Base-by-base conservation (phyloP, 1,284 basidiomycete species). In the Lentinula novae-zelandiae region DNA sequence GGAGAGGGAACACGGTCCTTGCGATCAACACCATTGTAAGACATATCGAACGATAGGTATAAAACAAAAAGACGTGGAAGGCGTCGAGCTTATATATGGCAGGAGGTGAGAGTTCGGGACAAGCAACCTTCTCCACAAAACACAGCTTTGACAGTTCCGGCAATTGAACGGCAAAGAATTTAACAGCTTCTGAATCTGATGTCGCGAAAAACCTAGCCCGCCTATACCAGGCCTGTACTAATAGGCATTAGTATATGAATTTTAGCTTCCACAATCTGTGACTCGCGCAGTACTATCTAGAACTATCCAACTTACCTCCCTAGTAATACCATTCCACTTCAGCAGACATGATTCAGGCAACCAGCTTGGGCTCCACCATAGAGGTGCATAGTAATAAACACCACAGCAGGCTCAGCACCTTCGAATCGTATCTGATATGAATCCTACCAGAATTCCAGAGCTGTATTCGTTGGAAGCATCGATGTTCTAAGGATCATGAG, bases 1-100 rank as follows among this genome's bases (percentile, higher is more conserved):
- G 79, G 77, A 52, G 82, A 84, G 12, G 77, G 75, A 34, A 72
- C 64, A 60, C 79, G 82, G 61, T 78, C 76, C 71, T 87, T 87
- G 70, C 70, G 74, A 67, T 85, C 82, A 62, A 75, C 64, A 64
- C 72, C 73, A 68, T 73, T 76, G 68, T 69, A 65, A 59, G 75
- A 73, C 75, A 77, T 77, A 53, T 61, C 67, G 42, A 40, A 31
- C 7, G 33, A 39, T 39, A 13, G 5, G 31, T 27, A 56, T 31
- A 3, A 42, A 56, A 33, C 17, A 38, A 15, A 49, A 51, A 52
- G 38, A 10, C 13, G 3, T 3, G 56, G 22, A n/a, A 12, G 8
- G 33, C 34, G 52, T 34, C 31, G 38, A 33, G 2, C 48, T 55
- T 61, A 54, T 36, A 60, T 55, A 55, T 12, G 10, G 12, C 31